Conservation (phyloP, 306 rosid genomes). For the Chamaecrista fasciculata region DNA sequence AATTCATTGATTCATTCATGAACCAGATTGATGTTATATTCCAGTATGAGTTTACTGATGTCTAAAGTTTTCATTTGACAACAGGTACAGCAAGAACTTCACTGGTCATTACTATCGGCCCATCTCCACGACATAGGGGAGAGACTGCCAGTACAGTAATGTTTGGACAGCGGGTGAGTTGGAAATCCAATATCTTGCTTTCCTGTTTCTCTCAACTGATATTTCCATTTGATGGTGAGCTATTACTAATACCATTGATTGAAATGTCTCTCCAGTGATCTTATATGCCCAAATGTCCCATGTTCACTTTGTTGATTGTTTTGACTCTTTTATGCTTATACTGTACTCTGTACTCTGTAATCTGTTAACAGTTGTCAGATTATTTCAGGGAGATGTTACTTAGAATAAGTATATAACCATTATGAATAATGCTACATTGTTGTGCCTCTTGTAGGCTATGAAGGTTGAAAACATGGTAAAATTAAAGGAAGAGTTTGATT, state of each 20-base stretch:
- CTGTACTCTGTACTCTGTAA: slow-evolving; percentile 6
- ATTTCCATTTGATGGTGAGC: slow-evolving; percentile 5
- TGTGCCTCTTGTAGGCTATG: slow-evolving; percentile 72
- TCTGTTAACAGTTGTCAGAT: background rate
- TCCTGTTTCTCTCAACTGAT: slow-evolving; percentile 9
- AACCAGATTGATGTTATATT: slow-evolving; percentile 12
- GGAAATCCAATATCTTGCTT: slow-evolving; percentile 20
- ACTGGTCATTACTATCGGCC: slow-evolving; percentile 86
- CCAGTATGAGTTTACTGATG: slow-evolving; percentile 32
- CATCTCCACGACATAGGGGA: slow-evolving; percentile 97
- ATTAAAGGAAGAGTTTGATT: slow-evolving; percentile 94
- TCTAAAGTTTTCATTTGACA: slow-evolving; percentile 43
- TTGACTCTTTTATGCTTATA: slow-evolving; percentile 19
- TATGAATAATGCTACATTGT: slow-evolving; percentile 34
- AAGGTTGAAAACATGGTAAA: slow-evolving; percentile 98
- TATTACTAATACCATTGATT: background rate
- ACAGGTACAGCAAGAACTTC: slow-evolving; percentile 99
- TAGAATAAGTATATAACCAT: slow-evolving; percentile 8
- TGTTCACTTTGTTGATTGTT: slow-evolving; percentile 22
- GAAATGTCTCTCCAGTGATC: background rate
- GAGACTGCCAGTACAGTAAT: slow-evolving; percentile 95
- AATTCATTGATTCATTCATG: background rate
- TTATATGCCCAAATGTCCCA: slow-evolving; percentile 1
- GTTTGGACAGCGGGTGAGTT: slow-evolving; percentile 97
- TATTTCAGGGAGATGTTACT: slow-evolving; percentile 18